Evolutionary conservation across 805 yeast genomes (phyloP), one percentile per base, ranked within the genome.

Genomic region (Lachancea dasiensis): DNA sequence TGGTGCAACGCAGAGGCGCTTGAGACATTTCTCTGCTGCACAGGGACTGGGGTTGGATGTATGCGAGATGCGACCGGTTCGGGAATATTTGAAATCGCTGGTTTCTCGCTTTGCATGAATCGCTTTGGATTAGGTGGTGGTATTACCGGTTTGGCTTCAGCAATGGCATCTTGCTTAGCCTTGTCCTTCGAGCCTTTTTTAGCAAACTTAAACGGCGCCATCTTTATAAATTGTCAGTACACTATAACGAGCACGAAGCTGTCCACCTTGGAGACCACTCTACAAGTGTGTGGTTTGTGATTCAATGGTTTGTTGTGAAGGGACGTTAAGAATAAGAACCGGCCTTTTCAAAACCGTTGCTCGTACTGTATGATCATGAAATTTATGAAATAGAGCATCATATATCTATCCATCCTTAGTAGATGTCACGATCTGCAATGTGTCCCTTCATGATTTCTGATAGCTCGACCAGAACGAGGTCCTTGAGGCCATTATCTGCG

Each of bases 121-220:
- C 37, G 30, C 19, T 33, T 36, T 5, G 41, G 36, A 15, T 30
- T 36, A 24, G 31, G 16, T 10, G 44, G 44, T 30, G 45, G 49
- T 36, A 51, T 15, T 21, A 41, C 20, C 36, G 44, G 22, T 34
- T 34, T 16, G 18, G 38, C 23, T 23, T 43, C 31, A 40, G 39
- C 15, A 13, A 40, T 27, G n/a, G 38, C 47, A 17, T 39, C 48
- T 22, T 44, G 50, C 14, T 34, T 39, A 9, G 42, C 39, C 35
- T 52, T 49, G 14, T 60, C 68, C 39, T 58, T 61, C 36, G 65
- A 64, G 49, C 62, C 65, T 52, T 70, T 73, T 51, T 66, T 70
- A 13, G 76, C 75, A 52, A 77, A 74, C 52, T 72, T 75, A 57
- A 76, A 75, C 16, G 79, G 73, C 14, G 79, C 74, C 79, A 75